phyloP scores from a whole-genome alignment of 78 protist species.

The Anaeramoeba flamelloides region DNA sequence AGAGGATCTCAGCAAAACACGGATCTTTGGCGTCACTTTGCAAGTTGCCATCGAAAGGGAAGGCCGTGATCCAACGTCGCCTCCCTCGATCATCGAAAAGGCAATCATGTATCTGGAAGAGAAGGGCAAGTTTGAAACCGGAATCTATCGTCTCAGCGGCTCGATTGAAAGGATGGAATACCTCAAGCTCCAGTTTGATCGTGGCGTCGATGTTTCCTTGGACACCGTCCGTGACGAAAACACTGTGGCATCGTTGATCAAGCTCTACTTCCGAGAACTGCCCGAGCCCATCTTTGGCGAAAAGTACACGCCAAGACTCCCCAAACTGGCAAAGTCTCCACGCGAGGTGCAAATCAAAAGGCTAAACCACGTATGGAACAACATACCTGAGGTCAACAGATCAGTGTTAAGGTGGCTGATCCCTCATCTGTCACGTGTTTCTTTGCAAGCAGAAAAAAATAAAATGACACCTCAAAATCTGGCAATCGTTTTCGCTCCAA shows the following conservation, averaged over 20 bases:
- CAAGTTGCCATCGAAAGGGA: not conserved
- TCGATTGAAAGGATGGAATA: not conserved
- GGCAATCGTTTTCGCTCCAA: not conserved
- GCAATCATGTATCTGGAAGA: not conserved
- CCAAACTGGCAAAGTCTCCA: not conserved
- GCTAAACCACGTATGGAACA: not conserved
- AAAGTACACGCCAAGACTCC: not conserved
- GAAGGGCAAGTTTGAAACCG: not conserved
- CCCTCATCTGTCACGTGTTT: not conserved
- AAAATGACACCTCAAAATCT: not conserved
- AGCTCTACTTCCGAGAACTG: not conserved
- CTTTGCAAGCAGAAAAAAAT: not conserved
- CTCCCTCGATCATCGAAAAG: not conserved
- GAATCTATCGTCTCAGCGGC: not conserved
- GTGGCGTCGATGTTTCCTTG: not conserved
- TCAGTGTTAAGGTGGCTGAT: not conserved
- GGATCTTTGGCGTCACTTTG: not conserved
- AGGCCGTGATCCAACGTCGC: not conserved
- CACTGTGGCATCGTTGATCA: not conserved
- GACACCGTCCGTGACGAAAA: not conserved
- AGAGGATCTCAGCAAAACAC: too few species aligned
- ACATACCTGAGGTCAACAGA: not conserved
- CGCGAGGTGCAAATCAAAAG: too few species aligned
- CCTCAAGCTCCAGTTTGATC: not conserved
- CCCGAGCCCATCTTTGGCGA: not conserved